Conservation (phyloP, 1,139 yeast genomes). For the Hyphopichia khmerensis region DNA sequence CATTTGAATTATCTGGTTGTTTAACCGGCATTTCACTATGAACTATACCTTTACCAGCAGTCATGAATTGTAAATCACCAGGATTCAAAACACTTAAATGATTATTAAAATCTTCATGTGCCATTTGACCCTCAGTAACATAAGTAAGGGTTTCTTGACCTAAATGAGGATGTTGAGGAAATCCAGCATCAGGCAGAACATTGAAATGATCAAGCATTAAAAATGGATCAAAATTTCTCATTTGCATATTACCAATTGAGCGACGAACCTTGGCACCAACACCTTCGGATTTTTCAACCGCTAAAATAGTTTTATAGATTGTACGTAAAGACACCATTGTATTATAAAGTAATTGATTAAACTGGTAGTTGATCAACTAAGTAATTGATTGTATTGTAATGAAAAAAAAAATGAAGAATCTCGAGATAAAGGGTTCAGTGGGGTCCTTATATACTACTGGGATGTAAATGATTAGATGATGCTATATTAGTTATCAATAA, state of each 20-base stretch:
- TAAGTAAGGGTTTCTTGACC: constrained; percentile 89
- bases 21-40: constrained; percentile 86
- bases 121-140: constrained; percentile 70
- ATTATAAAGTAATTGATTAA: no score
- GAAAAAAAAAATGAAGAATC: no score
- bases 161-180: constrained; percentile 92
- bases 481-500: no score
- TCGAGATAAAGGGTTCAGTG: no score
- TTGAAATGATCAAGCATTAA: constrained; percentile 79
- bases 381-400: no score
- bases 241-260: constrained; percentile 67
- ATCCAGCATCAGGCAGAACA: constrained; percentile 59
- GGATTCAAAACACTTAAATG: constrained; percentile 72
- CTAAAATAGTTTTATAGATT: constrained; percentile 58
- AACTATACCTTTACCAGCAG: constrained; percentile 88
- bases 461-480: no score
- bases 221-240: constrained; percentile 80
- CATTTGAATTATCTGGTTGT: constrained; percentile 50
- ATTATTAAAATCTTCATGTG: constrained; percentile 93
- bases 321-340: constrained; percentile 15
- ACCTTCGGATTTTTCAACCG: constrained; percentile 80
- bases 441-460: no score
- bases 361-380: no score
- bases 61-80: constrained; percentile 93
- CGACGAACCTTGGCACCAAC: constrained; percentile 84